Conservation (phyloP, 371 early-diverging fungal species). For the Apophysomyces trapeziformis region DNA sequence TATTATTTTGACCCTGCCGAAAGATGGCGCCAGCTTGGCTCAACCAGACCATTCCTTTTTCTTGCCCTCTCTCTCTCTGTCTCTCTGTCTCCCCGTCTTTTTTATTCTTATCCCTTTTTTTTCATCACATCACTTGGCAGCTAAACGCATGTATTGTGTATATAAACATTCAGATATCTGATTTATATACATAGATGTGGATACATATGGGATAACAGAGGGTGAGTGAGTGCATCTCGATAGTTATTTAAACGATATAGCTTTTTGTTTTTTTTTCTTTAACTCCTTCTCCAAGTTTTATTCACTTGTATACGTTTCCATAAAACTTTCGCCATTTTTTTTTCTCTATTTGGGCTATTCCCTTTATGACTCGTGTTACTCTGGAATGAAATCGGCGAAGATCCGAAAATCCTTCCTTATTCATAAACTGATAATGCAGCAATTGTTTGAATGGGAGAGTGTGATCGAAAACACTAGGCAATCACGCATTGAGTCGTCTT, state of each 20-base stretch:
- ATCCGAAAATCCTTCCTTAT: background rate
- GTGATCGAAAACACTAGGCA: no score
- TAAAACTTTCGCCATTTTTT: background rate
- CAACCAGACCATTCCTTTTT: background rate
- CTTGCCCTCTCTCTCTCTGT: background rate
- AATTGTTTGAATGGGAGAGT: no score
- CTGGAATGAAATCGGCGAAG: slow-evolving; percentile 1
- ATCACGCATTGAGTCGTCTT: background rate
- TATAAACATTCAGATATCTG: no score
- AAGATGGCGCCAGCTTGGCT: slow-evolving; percentile 6
- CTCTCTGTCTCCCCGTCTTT: background rate
- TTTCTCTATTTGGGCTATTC: background rate
- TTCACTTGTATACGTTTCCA: background rate
- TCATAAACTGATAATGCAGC: no score
- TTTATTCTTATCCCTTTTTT: background rate
- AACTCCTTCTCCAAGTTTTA: no score
- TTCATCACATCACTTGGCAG: background rate
- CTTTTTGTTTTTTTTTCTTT: no score
- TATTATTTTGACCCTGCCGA: background rate
- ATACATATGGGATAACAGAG: no score
- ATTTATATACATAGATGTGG: no score
- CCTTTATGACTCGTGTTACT: background rate
- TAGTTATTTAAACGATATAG: no score
- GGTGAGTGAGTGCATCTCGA: no score
- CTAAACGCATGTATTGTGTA: background rate